phyloP scores from a whole-genome alignment of 768 basidiomycete genomes.

The Termitomyces heimii region DNA sequence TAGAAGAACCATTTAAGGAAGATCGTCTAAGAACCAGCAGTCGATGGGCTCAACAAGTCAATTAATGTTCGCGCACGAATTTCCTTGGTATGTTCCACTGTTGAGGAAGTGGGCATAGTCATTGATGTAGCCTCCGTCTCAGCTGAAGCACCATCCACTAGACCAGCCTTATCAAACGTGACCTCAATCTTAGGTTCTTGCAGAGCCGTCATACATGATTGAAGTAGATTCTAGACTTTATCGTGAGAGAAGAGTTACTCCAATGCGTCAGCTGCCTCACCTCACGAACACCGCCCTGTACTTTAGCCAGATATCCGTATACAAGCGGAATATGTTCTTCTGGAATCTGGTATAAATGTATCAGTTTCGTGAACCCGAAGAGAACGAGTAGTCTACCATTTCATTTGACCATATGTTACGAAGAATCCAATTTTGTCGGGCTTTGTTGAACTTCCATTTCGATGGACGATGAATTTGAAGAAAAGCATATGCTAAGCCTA shows the following conservation, averaged over 20 bases:
- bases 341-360: constrained; percentile 35
- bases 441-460: constrained; percentile 72
- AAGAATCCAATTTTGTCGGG: constrained; percentile 69
- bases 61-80: constrained; percentile 5
- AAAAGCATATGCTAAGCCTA: constrained; percentile 50
- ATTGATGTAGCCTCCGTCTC: background rate
- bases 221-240: constrained; percentile 9
- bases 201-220: constrained; percentile 8
- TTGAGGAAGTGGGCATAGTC: background rate
- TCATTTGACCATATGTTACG: constrained; percentile 55
- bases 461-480: constrained; percentile 39
- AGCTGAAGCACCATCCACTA: background rate
- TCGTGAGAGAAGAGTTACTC: background rate
- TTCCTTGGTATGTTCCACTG: background rate
- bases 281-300: constrained; percentile 41
- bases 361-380: background rate
- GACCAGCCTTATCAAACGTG: background rate
- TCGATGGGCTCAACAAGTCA: background rate
- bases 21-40: background rate
- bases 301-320: constrained; percentile 36
- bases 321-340: constrained; percentile 41
- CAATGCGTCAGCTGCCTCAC: constrained; percentile 20
- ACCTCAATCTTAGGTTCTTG: constrained; percentile 1
- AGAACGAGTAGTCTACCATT: constrained; percentile 25
- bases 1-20: background rate